phyloP scores from a whole-genome alignment of 768 basidiomycete genomes.

The Termitomyces bulborhizus region DNA sequence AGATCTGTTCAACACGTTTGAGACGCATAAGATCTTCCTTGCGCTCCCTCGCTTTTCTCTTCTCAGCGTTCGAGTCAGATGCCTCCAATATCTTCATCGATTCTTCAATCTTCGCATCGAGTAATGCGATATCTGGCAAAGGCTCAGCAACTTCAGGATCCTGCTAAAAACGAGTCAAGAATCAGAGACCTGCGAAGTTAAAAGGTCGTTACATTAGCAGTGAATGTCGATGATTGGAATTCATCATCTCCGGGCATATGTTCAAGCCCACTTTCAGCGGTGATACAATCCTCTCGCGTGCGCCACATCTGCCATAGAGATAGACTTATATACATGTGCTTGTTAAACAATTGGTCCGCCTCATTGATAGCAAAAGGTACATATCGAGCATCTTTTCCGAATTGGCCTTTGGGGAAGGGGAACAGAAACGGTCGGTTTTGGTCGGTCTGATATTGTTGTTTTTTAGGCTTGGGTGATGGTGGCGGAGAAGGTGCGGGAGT shows the following conservation, averaged over 20 bases:
- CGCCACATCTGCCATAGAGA: constrained; percentile 93
- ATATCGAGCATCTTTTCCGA: constrained; percentile 53
- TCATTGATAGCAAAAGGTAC: constrained; percentile 96
- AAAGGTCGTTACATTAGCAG: constrained; percentile 27
- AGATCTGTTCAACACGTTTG: constrained; percentile 87
- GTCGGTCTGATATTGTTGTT: constrained; percentile 98
- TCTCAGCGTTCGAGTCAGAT: constrained; percentile 46
- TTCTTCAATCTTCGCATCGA: constrained; percentile 73
- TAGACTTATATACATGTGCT: constrained; percentile 86
- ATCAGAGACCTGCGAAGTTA: too few relatives aligned
- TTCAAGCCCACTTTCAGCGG: constrained; percentile 87
- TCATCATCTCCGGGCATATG: constrained; percentile 66
- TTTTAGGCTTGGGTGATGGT: constrained; percentile 84
- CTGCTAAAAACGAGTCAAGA: constrained; percentile 20
- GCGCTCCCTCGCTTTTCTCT: constrained; percentile 57
- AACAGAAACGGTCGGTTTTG: constrained; percentile 91
- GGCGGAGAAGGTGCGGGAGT: constrained; percentile 93
- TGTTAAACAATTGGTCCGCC: constrained; percentile 84
- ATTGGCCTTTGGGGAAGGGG: constrained; percentile 75
- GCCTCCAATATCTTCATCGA: constrained; percentile 43
- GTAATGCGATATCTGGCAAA: constrained; percentile 64
- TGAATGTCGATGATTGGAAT: constrained; percentile 45
- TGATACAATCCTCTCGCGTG: constrained; percentile 92
- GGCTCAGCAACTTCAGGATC: constrained; percentile 58
- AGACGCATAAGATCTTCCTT: constrained; percentile 82